Evolutionary conservation across 441 rosid species (phyloP).

Genomic region (Erysimum pusillum): DNA sequence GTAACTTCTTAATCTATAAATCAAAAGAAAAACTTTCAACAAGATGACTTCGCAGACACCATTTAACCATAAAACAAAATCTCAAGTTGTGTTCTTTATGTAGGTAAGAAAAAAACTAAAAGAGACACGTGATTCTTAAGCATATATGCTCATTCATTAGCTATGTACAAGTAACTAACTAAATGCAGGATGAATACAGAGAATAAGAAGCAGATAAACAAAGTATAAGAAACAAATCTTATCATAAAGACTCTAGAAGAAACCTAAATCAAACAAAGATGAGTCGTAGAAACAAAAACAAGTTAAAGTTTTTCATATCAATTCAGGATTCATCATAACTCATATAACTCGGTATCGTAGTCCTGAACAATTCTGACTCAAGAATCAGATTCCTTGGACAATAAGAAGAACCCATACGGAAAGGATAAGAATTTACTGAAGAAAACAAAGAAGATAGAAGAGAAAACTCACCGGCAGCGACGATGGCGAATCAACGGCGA

Average conservation of each 20-base stretch:
- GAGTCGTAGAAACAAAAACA: background rate
- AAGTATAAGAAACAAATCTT: background rate
- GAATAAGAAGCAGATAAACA: background rate
- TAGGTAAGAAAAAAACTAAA: background rate
- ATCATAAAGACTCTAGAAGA: background rate
- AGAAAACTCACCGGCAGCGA: slow-evolving; percentile 27
- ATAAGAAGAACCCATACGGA: background rate
- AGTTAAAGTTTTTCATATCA: background rate
- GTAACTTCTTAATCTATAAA: background rate
- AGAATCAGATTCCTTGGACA: background rate
- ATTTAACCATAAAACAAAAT: background rate
- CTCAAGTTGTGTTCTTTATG: background rate
- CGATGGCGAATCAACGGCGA: slow-evolving; percentile 40
- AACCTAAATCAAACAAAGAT: background rate
- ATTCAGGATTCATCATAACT: background rate
- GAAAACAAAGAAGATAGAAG: background rate
- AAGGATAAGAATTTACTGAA: background rate
- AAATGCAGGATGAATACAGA: slow-evolving; percentile 3
- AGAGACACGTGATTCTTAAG: background rate
- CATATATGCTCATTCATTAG: background rate
- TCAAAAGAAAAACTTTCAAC: background rate
- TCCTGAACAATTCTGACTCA: background rate
- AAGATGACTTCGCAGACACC: slow-evolving; percentile 7
- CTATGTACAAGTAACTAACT: background rate
- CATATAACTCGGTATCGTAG: background rate